Evolutionary conservation across 2,329 filamentous ascomycete species (phyloP).

Genomic region (Beauveria brongniartii): DNA sequence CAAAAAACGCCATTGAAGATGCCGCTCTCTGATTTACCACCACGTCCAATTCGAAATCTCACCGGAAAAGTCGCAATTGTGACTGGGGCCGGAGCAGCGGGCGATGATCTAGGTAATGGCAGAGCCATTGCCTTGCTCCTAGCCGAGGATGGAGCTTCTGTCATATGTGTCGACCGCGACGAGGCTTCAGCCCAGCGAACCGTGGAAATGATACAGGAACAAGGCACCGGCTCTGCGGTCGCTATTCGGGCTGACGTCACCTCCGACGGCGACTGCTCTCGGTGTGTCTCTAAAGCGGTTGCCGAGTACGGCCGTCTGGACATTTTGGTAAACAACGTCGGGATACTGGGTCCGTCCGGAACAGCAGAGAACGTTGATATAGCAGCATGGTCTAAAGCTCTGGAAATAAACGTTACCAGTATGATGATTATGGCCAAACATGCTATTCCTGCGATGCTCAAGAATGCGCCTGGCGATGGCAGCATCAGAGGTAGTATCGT

Average conservation of each 20-base stretch:
- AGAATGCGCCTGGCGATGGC: conserved; percentile 32
- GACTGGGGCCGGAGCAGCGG: conserved; percentile 33
- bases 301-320: conserved; percentile 44
- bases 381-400: conserved; percentile 44
- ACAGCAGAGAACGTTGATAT: conserved; percentile 55
- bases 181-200: conserved; percentile 42
- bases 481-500: conserved; percentile 44
- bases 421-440: conserved; percentile 60
- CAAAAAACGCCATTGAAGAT: background rate
- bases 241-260: conserved; percentile 48
- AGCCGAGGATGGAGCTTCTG: conserved; percentile 47
- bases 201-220: conserved; percentile 40
- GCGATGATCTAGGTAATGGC: conserved; percentile 53
- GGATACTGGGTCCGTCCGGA: conserved; percentile 49
- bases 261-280: conserved; percentile 40
- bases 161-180: conserved; percentile 51
- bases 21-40: conserved; percentile 6
- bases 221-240: conserved; percentile 30
- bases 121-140: conserved; percentile 50
- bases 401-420: conserved; percentile 55
- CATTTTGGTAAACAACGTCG: conserved; percentile 21
- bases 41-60: conserved; percentile 20
- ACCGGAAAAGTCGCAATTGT: conserved; percentile 42
- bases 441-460: conserved; percentile 50
- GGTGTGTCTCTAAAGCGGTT: conserved; percentile 32